Evolutionary conservation across 352 stramenopile genomes (phyloP).

Genomic region (Phytopythium sindhum): DNA sequence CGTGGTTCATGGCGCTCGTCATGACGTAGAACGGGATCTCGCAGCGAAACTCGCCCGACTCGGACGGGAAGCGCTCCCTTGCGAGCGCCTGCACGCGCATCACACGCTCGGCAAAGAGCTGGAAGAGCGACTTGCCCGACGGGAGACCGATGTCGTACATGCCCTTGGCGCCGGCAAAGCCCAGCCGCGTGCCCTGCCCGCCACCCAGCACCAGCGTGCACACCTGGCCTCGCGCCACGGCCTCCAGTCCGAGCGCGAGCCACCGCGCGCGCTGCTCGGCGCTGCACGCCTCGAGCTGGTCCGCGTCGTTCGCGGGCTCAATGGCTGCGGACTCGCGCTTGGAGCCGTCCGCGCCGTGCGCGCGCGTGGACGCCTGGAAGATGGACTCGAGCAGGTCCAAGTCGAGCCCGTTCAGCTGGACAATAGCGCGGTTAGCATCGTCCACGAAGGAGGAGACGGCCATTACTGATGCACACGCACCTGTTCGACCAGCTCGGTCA

Average conservation of each 20-base stretch:
- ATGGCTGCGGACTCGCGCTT: conserved; percentile 19
- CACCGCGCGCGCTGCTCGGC: conserved; percentile 43
- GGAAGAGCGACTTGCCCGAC: conserved; percentile 92
- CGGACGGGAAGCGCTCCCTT: conserved; percentile 12
- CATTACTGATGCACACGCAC: conserved; percentile 17
- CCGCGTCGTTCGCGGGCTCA: conserved; percentile 65
- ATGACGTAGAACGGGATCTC: conserved; percentile 94
- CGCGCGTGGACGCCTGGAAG: conserved; percentile 51
- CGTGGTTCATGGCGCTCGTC: conserved; percentile 97
- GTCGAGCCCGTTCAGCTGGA: conserved; percentile 63
- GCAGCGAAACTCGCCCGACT: neutral
- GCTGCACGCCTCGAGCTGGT: conserved; percentile 49
- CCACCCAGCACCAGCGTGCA: conserved; percentile 93
- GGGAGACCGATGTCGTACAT: conserved; percentile 92
- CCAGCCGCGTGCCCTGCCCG: conserved; percentile 96
- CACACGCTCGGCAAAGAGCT: conserved; percentile 92
- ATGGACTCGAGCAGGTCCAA: conserved; percentile 62
- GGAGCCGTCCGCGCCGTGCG: conserved; percentile 10
- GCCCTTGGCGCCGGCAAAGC: conserved; percentile 95
- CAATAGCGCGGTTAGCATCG: neutral
- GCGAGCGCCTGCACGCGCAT: conserved; percentile 60
- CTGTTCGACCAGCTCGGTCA: conserved; percentile 38
- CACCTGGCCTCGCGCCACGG: conserved; percentile 86
- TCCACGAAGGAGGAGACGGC: neutral
- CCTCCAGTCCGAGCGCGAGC: conserved; percentile 57